Evolutionary conservation across 2,329 filamentous ascomycete species (phyloP), one percentile per base, ranked within the genome.

Genomic region (Aspergillus spinulosporus): DNA sequence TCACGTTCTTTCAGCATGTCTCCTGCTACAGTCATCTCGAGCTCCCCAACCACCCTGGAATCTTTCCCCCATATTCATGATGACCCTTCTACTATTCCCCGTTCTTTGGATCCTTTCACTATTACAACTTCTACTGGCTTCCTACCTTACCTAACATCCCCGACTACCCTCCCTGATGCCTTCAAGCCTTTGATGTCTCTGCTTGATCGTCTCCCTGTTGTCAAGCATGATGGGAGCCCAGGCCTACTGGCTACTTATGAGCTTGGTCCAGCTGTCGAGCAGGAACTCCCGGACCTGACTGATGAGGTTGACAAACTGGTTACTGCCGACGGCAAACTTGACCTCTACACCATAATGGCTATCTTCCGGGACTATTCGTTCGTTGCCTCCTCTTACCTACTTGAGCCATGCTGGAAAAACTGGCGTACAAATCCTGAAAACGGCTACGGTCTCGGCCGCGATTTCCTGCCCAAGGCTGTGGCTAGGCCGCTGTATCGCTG

Each of bases 291-390:
- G 12, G 89, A 96, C 72, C 79, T 96, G 47, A 89, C 88, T 1
- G 80, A 80, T 4, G 81, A 84, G 63, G 82, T 96, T 56, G 88
- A 94, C 67, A 84, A 85, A 73, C 88, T 89, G 29, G 64, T 73
- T 36, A 66, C 73, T 7, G 56, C 66, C 6, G 72, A 74, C 62
- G 74, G 82, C 64, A 80, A 83, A 64, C 78, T 86, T 59, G 87
- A 96, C 74, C 81, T 93, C 39, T 88, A 88, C 12, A 77, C 90
- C 57, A 86, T 95, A 79, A 94, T 92, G 66, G 92, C 92, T 34
- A 77, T 95, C 47, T 96, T 96, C 73, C 83, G 92, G 15, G 92
- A 97, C 77, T 97, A 96, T 73, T 89, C 89, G 11, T 97, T 96
- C 80, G 77, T 96, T 31, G 89, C 92, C 4, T 95, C 90, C 26